Conservation (phyloP, 345 rosid species). For the Rubroshorea leprosula region DNA sequence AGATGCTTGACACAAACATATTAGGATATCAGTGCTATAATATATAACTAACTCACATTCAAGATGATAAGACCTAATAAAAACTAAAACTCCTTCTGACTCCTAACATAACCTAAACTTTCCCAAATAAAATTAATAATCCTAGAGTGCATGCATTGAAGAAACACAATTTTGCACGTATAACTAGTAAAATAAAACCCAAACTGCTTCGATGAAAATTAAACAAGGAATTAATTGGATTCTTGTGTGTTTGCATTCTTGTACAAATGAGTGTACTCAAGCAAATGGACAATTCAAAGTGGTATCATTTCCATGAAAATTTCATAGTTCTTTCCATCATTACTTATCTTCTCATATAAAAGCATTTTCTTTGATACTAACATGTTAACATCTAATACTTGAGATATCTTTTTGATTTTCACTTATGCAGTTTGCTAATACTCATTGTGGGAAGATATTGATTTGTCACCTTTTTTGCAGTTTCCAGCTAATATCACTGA, state of each 20-base stretch:
- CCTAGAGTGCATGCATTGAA: too few relatives aligned
- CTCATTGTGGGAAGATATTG: conserved; percentile 3
- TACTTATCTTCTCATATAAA: not conserved
- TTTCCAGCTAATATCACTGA: conserved; percentile 63
- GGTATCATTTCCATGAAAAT: not conserved
- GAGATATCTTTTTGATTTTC: not conserved
- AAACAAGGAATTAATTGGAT: too few relatives aligned
- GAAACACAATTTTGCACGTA: not conserved
- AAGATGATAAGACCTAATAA: not conserved
- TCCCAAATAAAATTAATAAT: too few relatives aligned
- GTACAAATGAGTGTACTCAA: too few relatives aligned
- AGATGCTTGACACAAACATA: not conserved
- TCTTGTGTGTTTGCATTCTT: too few relatives aligned
- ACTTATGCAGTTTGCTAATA: not conserved
- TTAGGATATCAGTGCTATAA: not conserved
- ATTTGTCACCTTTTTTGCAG: conserved; percentile 47
- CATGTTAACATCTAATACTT: not conserved
- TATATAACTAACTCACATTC: not conserved
- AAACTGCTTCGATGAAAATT: not conserved
- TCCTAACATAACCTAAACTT: too few relatives aligned
- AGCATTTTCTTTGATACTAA: not conserved
- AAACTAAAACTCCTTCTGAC: not conserved
- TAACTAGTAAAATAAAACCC: not conserved
- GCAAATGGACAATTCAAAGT: not conserved
- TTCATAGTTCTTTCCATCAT: too few relatives aligned